phyloP scores from a whole-genome alignment of 495 filamentous ascomycete species.

The Penicillium roqueforti region DNA sequence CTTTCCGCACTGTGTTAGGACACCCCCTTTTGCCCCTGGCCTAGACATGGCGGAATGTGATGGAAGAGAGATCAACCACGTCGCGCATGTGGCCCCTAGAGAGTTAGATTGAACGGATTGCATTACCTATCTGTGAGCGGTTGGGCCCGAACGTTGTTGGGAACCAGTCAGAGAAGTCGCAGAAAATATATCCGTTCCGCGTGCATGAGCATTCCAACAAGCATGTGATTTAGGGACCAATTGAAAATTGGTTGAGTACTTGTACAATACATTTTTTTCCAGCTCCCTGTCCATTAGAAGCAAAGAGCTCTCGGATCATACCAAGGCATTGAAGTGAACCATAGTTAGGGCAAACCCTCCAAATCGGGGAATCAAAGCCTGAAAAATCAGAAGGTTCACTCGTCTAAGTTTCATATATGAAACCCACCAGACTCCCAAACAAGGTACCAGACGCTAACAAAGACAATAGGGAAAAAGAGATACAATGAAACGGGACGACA shows the following conservation, averaged over 20 bases:
- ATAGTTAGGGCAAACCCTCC: neutral
- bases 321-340: neutral
- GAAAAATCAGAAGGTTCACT: neutral
- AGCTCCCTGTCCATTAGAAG: neutral
- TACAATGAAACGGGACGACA: neutral
- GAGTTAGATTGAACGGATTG: slow-evolving; percentile 6
- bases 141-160: neutral
- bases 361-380: neutral
- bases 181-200: slow-evolving; percentile 3
- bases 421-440: slow-evolving; percentile 3
- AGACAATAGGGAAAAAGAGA: slow-evolving; percentile 8
- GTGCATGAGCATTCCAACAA: neutral
- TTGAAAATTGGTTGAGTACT: neutral
- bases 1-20: slow-evolving; percentile 12
- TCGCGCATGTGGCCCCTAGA: slow-evolving; percentile 17
- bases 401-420: neutral
- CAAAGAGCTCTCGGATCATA: neutral
- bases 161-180: slow-evolving; percentile 1
- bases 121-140: neutral
- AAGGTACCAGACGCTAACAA: slow-evolving; percentile 1
- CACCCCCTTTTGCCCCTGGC: slow-evolving; percentile 12
- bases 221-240: slow-evolving; percentile 1
- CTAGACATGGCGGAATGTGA: slow-evolving; percentile 12
- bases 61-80: slow-evolving; percentile 25
- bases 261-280: neutral